Conservation (phyloP, 1,139 yeast species). For the Kodamaea anthophila region DNA sequence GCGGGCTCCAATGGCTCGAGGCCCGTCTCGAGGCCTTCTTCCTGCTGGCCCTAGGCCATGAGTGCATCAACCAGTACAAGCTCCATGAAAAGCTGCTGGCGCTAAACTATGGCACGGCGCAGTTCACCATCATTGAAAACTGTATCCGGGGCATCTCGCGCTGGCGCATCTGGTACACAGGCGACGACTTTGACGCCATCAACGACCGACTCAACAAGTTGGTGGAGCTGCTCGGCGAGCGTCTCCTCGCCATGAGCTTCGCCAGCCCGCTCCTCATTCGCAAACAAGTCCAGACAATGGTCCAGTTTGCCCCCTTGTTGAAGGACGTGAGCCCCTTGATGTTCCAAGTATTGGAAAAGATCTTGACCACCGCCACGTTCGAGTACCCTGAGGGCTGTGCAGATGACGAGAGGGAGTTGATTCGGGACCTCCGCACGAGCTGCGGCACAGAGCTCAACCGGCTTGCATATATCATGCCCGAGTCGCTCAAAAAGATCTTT, state of each 20-base stretch:
- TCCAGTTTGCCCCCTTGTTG: slow-evolving; percentile 91
- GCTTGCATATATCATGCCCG: slow-evolving; percentile 92
- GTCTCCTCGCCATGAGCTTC: slow-evolving; percentile 67
- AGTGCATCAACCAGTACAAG: slow-evolving; percentile 51
- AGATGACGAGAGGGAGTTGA: slow-evolving; percentile 73
- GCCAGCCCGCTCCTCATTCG: slow-evolving; percentile 77
- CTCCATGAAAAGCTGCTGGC: slow-evolving; percentile 63
- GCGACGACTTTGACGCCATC: slow-evolving; percentile 55
- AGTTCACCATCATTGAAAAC: slow-evolving; percentile 81
- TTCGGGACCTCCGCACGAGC: slow-evolving; percentile 82
- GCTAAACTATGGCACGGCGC: slow-evolving; percentile 71
- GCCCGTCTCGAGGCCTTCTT: slow-evolving; percentile 67
- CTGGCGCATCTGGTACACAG: slow-evolving; percentile 88
- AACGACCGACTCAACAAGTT: slow-evolving; percentile 52
- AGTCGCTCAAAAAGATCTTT: slow-evolving; percentile 72
- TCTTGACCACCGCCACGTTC: slow-evolving; percentile 80
- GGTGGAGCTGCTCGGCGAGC: slow-evolving; percentile 72
- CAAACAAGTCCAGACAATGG: slow-evolving; percentile 85
- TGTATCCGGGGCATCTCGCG: slow-evolving; percentile 90
- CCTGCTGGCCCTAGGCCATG: slow-evolving; percentile 64
- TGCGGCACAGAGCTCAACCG: slow-evolving; percentile 95
- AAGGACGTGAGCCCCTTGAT: slow-evolving; percentile 68
- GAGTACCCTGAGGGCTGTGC: slow-evolving; percentile 63
- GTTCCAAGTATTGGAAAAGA: slow-evolving; percentile 81
- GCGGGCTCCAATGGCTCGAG: slow-evolving; percentile 78